Evolutionary conservation across 352 stramenopile genomes (phyloP).

Genomic region (Phytophthora multivora): DNA sequence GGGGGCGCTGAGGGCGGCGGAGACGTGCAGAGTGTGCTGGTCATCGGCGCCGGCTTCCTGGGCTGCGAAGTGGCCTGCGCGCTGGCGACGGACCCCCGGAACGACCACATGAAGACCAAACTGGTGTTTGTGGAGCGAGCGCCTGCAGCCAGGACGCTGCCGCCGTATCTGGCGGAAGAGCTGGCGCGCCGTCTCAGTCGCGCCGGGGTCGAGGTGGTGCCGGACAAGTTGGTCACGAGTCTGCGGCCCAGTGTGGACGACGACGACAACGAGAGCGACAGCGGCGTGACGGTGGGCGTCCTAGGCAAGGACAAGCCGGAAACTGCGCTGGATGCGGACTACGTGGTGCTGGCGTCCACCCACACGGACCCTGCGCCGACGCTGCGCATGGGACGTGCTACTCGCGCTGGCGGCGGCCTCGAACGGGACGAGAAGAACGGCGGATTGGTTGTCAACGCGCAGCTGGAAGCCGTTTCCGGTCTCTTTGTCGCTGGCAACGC

Average conservation of each 20-base stretch:
- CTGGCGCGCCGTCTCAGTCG: slow-evolving; percentile 55
- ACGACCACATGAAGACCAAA: slow-evolving; percentile 50
- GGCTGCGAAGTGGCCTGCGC: slow-evolving; percentile 88
- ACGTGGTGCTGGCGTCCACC: slow-evolving; percentile 91
- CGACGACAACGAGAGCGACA: slow-evolving; percentile 40
- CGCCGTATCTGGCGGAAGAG: slow-evolving; percentile 83
- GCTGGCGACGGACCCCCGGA: slow-evolving; percentile 65
- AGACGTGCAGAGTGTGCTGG: slow-evolving; percentile 65
- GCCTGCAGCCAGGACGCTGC: slow-evolving; percentile 71
- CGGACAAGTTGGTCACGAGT: slow-evolving; percentile 79
- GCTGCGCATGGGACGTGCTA: slow-evolving; percentile 61
- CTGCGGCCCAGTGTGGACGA: slow-evolving; percentile 61
- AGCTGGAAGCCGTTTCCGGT: slow-evolving; percentile 89
- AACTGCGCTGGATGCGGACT: slow-evolving; percentile 81
- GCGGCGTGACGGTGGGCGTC: slow-evolving; percentile 56
- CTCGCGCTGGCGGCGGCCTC: slow-evolving; percentile 53
- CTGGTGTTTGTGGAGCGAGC: slow-evolving; percentile 62
- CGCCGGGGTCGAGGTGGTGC: slow-evolving; percentile 72
- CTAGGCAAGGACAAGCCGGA: slow-evolving; percentile 66
- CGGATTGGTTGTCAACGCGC: slow-evolving; percentile 90
- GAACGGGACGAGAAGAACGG: slow-evolving; percentile 89
- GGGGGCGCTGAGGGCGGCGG: slow-evolving; percentile 34
- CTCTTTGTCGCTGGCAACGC: slow-evolving; percentile 91
- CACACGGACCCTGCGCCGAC: slow-evolving; percentile 83
- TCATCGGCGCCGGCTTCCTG: slow-evolving; percentile 91